Percentiles rank a stretch among this genome's conserved stretches.
Conservation (phyloP, 129 eudicot genomes). For the Pseudognaphalium luteoalbum region DNA sequence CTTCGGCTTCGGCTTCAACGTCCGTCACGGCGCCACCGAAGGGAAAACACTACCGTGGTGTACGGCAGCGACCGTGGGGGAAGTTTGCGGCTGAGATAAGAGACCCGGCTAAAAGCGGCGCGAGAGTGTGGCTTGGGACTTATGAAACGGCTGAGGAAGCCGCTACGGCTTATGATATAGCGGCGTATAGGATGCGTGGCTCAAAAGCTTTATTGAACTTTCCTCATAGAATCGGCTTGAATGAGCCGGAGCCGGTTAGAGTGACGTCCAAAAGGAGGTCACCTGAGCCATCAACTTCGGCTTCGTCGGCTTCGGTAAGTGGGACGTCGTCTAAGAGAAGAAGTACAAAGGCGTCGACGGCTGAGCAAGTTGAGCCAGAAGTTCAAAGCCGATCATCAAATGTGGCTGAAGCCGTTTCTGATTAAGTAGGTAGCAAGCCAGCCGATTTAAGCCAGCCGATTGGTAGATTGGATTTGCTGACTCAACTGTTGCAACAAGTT, state of each 20-base stretch:
- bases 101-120: constrained; percentile 86
- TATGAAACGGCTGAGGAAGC: constrained; percentile 94
- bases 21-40: constrained; percentile 33
- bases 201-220: constrained; percentile 75
- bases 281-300: constrained; percentile 57
- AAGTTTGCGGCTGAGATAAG: constrained; percentile 90
- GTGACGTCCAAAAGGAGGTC: constrained; percentile 70
- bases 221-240: constrained; percentile 60
- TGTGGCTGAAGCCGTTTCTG: constrained; percentile 37
- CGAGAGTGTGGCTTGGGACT: constrained; percentile 92
- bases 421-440: constrained; percentile 29
- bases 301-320: constrained; percentile 49
- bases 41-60: constrained; percentile 75
- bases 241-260: constrained; percentile 83
- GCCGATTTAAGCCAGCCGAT: constrained; percentile 16
- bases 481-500: constrained; percentile 17
- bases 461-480: not conserved
- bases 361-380: constrained; percentile 53
- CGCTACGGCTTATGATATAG: constrained; percentile 76
- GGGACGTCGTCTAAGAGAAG: constrained; percentile 56
- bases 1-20: constrained; percentile 22
- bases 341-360: constrained; percentile 35
- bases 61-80: constrained; percentile 85
- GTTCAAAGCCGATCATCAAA: constrained; percentile 56
- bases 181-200: constrained; percentile 89